These are phyloP conservation scores for Sporothrix pallida DNA, from an alignment of 2,329 filamentous ascomycete genomes.

Conservation along the genomic window DNA sequence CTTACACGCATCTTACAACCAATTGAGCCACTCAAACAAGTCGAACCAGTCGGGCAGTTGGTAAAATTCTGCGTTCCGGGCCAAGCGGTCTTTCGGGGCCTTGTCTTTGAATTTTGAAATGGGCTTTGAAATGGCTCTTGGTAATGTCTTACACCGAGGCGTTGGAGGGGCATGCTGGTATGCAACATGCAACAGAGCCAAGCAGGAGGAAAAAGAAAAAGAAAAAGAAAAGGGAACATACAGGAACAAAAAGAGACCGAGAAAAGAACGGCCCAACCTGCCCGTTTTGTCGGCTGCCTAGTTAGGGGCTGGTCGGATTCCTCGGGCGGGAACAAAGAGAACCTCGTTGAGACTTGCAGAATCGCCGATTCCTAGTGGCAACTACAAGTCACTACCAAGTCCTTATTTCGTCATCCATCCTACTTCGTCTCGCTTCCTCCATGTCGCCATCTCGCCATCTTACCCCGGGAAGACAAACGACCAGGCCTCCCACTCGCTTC, in stretches of 20 bases:
- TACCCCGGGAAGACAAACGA: background rate
- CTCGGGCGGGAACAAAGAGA: constrained; percentile 11
- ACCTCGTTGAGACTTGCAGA: background rate
- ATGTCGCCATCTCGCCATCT: constrained; percentile 5
- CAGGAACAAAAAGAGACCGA: too few relatives aligned
- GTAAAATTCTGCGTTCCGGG: constrained; percentile 6
- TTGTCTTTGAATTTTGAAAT: background rate
- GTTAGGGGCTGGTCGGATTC: background rate
- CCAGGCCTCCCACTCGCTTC: constrained; percentile 11
- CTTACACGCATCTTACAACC: too few relatives aligned
- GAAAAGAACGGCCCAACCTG: background rate
- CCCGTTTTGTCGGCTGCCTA: background rate
- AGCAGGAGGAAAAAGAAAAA: too few relatives aligned
- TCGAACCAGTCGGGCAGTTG: background rate
- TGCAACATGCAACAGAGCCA: too few relatives aligned
- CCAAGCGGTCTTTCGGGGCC: background rate
- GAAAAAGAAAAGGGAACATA: too few relatives aligned
- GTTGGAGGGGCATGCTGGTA: background rate
- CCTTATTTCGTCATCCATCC: constrained; percentile 26
- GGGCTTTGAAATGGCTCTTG: constrained; percentile 11
- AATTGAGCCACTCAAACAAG: background rate
- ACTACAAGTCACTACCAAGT: constrained; percentile 11
- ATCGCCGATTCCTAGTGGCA: background rate
- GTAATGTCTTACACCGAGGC: constrained; percentile 15
- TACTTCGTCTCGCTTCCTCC: background rate